phyloP scores from a whole-genome alignment of 768 basidiomycete species.

The Tricholoma flavovirens region DNA sequence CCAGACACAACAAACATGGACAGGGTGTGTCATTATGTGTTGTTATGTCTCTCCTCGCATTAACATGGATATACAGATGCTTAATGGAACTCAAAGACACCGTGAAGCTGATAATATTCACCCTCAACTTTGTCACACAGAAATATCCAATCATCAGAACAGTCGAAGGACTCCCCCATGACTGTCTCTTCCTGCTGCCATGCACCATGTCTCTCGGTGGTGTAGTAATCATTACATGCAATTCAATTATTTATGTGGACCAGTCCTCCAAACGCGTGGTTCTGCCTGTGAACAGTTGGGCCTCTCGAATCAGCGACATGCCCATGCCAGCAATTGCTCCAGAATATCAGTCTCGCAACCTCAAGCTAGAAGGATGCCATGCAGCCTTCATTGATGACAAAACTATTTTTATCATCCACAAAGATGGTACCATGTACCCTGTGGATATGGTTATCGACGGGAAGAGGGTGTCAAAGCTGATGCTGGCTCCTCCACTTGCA shows the following conservation, averaged over 20 bases:
- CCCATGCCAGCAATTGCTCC: slow-evolving; percentile 39
- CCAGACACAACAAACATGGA: slow-evolving; percentile 86
- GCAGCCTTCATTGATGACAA: slow-evolving; percentile 72
- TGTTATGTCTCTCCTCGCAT: slow-evolving; percentile 1
- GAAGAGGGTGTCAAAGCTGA: slow-evolving; percentile 59
- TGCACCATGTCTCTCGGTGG: slow-evolving; percentile 75
- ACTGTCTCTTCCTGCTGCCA: slow-evolving; percentile 60
- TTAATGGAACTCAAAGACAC: slow-evolving; percentile 87
- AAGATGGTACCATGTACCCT: slow-evolving; percentile 71
- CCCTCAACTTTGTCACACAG: slow-evolving; percentile 74
- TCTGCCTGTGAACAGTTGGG: slow-evolving; percentile 84
- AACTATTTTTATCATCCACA: slow-evolving; percentile 66
- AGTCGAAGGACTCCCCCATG: slow-evolving; percentile 70
- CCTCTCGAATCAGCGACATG: slow-evolving; percentile 66
- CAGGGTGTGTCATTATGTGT: slow-evolving; percentile 50
- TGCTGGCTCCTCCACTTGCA: slow-evolving; percentile 53
- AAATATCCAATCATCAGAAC: slow-evolving; percentile 77
- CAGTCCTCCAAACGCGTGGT: slow-evolving; percentile 72
- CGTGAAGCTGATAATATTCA: slow-evolving; percentile 72
- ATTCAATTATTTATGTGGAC: slow-evolving; percentile 85
- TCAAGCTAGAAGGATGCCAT: slow-evolving; percentile 70
- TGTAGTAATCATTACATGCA: slow-evolving; percentile 70
- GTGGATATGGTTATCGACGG: slow-evolving; percentile 75
- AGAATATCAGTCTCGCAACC: slow-evolving; percentile 36
- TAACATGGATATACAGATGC: slow-evolving; percentile 40